These are phyloP conservation scores for Vitellaria paradoxa DNA, from an alignment of 179 eudicot genomes.

Conservation along the genomic window DNA sequence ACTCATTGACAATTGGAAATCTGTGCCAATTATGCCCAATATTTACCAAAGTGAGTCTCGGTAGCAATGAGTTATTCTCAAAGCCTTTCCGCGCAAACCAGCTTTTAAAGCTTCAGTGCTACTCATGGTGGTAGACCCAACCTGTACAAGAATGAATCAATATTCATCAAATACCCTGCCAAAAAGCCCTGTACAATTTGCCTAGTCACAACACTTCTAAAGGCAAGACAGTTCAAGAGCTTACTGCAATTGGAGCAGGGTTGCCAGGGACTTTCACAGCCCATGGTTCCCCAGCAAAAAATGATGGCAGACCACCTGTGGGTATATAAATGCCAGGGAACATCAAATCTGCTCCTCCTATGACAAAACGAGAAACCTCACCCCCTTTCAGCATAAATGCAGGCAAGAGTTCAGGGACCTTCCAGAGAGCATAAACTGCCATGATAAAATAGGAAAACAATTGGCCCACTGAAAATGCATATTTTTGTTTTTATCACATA, in stretches of 20 bases:
- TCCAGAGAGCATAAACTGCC: conserved; percentile 96
- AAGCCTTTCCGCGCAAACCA: conserved; percentile 95
- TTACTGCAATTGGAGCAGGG: conserved; percentile 85
- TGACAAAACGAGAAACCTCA: conserved; percentile 87
- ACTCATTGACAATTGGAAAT: conserved; percentile 4
- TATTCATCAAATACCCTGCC: conserved; percentile 9
- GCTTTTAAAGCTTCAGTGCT: conserved; percentile 84
- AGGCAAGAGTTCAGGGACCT: conserved; percentile 81
- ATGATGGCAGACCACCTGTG: conserved; percentile 72
- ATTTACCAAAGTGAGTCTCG: conserved; percentile 80
- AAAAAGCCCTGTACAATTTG: background rate
- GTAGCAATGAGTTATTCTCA: conserved; percentile 72
- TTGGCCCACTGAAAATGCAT: background rate
- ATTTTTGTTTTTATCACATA: background rate
- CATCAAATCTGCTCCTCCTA: conserved; percentile 98
- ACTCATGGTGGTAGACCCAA: conserved; percentile 87
- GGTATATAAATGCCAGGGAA: conserved; percentile 85
- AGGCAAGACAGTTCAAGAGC: conserved; percentile 7
- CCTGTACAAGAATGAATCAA: conserved; percentile 38
- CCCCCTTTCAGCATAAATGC: conserved; percentile 83
- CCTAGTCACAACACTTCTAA: conserved; percentile 2
- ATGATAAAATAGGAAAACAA: conserved; percentile 8
- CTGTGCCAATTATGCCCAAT: background rate
- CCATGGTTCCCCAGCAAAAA: conserved; percentile 85
- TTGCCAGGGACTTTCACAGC: conserved; percentile 90